These are phyloP conservation scores for Pisolithus marmoratus DNA, from an alignment of 768 basidiomycete species.

Conservation along the genomic window DNA sequence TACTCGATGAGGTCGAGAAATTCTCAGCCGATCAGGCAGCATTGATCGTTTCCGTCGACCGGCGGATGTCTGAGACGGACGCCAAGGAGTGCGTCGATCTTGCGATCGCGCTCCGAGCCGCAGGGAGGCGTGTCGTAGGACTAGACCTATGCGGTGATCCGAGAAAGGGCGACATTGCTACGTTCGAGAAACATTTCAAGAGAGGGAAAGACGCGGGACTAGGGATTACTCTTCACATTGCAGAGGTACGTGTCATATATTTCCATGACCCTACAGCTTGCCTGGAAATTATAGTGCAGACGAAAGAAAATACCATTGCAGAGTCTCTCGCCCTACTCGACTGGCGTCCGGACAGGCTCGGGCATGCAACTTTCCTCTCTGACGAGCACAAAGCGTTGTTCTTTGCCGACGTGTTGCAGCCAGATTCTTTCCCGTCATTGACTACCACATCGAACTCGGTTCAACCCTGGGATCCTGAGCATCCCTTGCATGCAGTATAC, in stretches of 20 bases:
- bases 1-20: slow-evolving; percentile 59
- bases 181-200: slow-evolving; percentile 46
- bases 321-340: slow-evolving; percentile 62
- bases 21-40: slow-evolving; percentile 48
- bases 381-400: slow-evolving; percentile 54
- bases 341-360: slow-evolving; percentile 60
- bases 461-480: slow-evolving; percentile 14
- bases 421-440: neutral
- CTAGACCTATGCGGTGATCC: slow-evolving; percentile 83
- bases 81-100: slow-evolving; percentile 52
- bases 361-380: slow-evolving; percentile 78
- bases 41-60: slow-evolving; percentile 72
- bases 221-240: slow-evolving; percentile 75
- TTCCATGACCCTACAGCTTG: neutral
- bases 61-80: slow-evolving; percentile 51
- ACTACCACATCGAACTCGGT: slow-evolving; percentile 13
- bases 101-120: slow-evolving; percentile 47
- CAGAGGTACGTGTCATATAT: slow-evolving; percentile 51
- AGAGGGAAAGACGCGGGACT: slow-evolving; percentile 56
- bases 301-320: slow-evolving; percentile 37
- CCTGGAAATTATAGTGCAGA: slow-evolving; percentile 31
- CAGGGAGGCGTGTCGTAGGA: slow-evolving; percentile 64
- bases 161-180: slow-evolving; percentile 46
- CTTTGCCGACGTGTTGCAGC: slow-evolving; percentile 25
- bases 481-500: slow-evolving; percentile 19